A percentile compares a stretch with the other conserved stretches of the same genome.
Evolutionary conservation across 2,329 filamentous ascomycete genomes (phyloP).

Genomic region (Macrophomina pseudophaseolina): DNA sequence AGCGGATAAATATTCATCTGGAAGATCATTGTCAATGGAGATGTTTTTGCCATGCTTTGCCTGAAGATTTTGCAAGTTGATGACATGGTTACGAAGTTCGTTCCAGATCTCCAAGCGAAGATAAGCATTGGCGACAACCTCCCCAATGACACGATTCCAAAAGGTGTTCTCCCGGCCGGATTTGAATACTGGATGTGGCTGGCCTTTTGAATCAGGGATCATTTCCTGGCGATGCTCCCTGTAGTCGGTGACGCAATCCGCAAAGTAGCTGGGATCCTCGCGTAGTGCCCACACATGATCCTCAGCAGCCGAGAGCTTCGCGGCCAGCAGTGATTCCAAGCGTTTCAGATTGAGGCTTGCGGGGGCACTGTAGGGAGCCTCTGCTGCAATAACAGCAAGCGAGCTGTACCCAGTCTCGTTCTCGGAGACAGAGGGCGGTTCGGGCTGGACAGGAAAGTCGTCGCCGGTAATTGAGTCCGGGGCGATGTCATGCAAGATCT

Average conservation of each 20-base stretch:
- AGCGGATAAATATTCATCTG: conserved; percentile 45
- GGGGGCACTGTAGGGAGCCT: conserved; percentile 61
- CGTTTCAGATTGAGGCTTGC: conserved; percentile 52
- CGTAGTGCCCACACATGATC: conserved; percentile 62
- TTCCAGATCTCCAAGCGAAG: conserved; percentile 47
- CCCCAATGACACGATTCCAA: conserved; percentile 49
- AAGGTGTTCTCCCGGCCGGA: conserved; percentile 35
- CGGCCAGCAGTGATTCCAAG: conserved; percentile 52
- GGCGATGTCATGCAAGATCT: conserved; percentile 59
- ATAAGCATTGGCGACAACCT: conserved; percentile 42
- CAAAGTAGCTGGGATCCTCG: conserved; percentile 65
- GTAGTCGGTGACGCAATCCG: conserved; percentile 48
- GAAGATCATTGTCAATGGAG: conserved; percentile 40
- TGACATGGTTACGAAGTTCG: conserved; percentile 42
- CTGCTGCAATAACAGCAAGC: conserved; percentile 49
- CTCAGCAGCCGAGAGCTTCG: conserved; percentile 50
- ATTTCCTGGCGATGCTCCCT: conserved; percentile 55
- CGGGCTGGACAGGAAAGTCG: conserved; percentile 44
- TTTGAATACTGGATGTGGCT: conserved; percentile 36
- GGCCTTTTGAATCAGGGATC: conserved; percentile 48
- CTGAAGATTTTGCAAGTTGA: conserved; percentile 37
- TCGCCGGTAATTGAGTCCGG: conserved; percentile 36
- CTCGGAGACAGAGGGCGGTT: conserved; percentile 42
- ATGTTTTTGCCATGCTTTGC: conserved; percentile 41
- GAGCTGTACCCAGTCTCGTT: conserved; percentile 42